A percentile compares a stretch with the other conserved stretches of the same genome.
These are phyloP conservation scores for Krasilnikovozyma curviuscula DNA, from an alignment of 768 basidiomycete species.

Conservation along the genomic window DNA sequence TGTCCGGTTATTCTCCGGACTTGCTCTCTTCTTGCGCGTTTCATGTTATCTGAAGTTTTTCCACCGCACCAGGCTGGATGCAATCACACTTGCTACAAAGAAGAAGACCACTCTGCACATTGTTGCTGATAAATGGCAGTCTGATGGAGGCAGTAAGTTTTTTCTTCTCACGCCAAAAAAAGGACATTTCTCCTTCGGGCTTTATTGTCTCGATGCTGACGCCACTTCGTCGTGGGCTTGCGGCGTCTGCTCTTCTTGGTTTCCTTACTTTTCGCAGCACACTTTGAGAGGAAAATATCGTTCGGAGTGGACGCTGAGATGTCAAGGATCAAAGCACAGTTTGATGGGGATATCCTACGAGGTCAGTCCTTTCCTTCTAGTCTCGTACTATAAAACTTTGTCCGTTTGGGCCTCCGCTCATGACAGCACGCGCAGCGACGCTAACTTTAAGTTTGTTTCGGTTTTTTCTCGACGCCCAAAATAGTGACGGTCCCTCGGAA, in stretches of 20 bases:
- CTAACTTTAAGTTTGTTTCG: no score
- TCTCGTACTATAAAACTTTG: no score
- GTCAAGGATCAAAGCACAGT: slow-evolving; percentile 6
- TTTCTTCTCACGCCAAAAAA: not conserved
- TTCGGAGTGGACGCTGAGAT: slow-evolving; percentile 9
- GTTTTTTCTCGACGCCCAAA: no score
- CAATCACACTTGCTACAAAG: slow-evolving; percentile 11
- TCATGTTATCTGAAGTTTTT: not conserved
- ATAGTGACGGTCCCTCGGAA: no score
- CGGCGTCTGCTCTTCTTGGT: not conserved
- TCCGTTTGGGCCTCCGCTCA: no score
- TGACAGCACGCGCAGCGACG: no score
- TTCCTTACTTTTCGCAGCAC: not conserved
- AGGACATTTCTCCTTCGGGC: no score
- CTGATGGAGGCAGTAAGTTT: not conserved
- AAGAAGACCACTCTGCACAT: slow-evolving; percentile 8
- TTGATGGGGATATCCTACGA: no score
- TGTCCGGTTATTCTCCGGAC: not conserved
- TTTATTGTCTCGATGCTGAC: no score
- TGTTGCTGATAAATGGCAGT: slow-evolving; percentile 10
- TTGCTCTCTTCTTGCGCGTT: not conserved
- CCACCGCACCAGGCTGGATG: slow-evolving; percentile 1
- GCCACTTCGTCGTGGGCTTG: no score
- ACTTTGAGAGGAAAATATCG: slow-evolving; percentile 10
- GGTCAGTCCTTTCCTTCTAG: no score